Evolutionary conservation across 202 grass and related monocot genomes (phyloP).

Genomic region (Alloteropsis angusta): DNA sequence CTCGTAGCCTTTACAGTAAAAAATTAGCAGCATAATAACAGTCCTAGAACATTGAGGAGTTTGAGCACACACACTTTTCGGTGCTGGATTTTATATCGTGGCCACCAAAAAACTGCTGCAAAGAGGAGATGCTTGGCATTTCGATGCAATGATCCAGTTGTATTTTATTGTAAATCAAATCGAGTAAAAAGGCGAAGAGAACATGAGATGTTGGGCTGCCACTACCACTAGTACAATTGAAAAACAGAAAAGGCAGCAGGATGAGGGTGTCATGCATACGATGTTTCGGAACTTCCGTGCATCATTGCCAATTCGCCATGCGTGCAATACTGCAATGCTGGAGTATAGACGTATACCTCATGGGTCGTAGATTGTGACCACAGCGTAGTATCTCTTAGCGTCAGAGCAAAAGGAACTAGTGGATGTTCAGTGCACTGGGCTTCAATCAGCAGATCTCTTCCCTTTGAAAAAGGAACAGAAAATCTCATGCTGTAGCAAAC

Average conservation of each 20-base stretch:
- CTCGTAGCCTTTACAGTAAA: constrained; percentile 33
- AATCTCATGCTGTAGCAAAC: neutral
- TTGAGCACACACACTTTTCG: constrained; percentile 18
- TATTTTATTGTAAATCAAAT: constrained; percentile 32
- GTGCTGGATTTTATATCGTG: constrained; percentile 12
- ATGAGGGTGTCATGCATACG: constrained; percentile 37
- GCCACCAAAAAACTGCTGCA: constrained; percentile 13
- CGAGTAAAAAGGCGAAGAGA: constrained; percentile 29
- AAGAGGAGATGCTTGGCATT: constrained; percentile 5
- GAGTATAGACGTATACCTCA: constrained; percentile 21
- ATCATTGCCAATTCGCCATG: constrained; percentile 24
- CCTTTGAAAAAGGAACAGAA: neutral
- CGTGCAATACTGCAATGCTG: constrained; percentile 27
- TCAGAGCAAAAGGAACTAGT: constrained; percentile 3
- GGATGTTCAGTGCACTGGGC: constrained; percentile 25
- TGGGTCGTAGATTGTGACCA: constrained; percentile 20
- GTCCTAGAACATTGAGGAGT: constrained; percentile 23
- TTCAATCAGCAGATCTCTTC: neutral
- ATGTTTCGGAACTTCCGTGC: constrained; percentile 42
- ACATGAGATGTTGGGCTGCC: constrained; percentile 43
- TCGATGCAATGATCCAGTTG: neutral
- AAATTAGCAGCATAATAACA: constrained; percentile 21
- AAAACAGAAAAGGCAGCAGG: constrained; percentile 26
- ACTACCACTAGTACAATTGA: constrained; percentile 10
- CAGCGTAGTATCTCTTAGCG: neutral